Base-by-base conservation (phyloP, 2,329 filamentous ascomycete species). In the Sporothrix euskadiensis region DNA sequence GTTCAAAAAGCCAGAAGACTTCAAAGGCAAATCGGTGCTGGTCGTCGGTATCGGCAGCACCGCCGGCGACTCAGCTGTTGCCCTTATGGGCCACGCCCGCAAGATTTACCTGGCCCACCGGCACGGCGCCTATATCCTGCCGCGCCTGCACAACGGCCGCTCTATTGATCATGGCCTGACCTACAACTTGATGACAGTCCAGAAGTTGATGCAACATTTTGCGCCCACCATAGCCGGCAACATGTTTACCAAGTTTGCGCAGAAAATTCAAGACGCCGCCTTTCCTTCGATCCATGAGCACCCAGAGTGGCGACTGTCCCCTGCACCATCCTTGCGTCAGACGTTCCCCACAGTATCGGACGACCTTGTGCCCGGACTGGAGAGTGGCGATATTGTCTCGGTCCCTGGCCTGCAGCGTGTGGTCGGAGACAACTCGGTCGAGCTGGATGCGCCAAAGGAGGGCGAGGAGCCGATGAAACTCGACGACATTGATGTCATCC, bases 401-500 rank as follows among this genome's bases (percentile, higher is more conserved):
- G 63, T 68, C 1, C 44, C 41, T 0, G 63, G 41, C 5, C 12
- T 68, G 3, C n/a, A 26, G 3, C 22, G 41, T 6, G 41, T 68
- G 12, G 26, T 32, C 22, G 63, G 63, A 4, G 22, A 41, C 12
- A 41, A 49, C n/a, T 16, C 63, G 22, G 63, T 68, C 10, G 41
- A 47, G 22, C 9, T 68, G 41, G 63, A 49, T 22, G 65, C 81
- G 32, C 78, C 81, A 72, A 76, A 82, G 4, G 76, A 78, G 2
- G 79, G 80, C 44, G 81, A 79, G 1, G 69, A 41, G 4, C 35
- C 54, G 0, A 75, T 72, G 0, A 73, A 75, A 1, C 65, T 82
- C 0, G 75, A 79, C 14, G 76, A 79, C 44, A 77, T 78, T 6
- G 81, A 83, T 57, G 72, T 76, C 32, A 78, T 83, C 35, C 78